Evolutionary conservation across 1,284 basidiomycete genomes (phyloP).

Genomic region (Cutaneotrichosporon sp.): DNA sequence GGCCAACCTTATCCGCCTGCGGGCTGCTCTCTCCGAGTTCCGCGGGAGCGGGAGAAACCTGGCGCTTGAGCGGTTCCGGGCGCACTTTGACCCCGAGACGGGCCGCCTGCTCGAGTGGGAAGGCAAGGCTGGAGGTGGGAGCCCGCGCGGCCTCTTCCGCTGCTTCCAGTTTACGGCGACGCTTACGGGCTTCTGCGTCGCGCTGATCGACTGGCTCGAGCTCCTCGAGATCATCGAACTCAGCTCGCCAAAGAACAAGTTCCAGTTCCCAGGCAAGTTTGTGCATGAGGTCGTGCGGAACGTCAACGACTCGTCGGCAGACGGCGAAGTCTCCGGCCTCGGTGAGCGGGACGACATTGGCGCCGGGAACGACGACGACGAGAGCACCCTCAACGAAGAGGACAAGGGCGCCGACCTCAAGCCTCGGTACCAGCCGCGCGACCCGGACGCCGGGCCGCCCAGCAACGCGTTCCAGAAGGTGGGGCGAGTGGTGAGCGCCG

Average conservation of each 20-base stretch:
- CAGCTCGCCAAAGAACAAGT: conserved; percentile 45
- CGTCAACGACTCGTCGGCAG: conserved; percentile 30
- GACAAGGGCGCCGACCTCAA: conserved; percentile 4
- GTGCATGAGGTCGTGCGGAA: conserved; percentile 49
- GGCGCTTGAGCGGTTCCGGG: conserved; percentile 59
- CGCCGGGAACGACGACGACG: background rate
- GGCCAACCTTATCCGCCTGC: conserved; percentile 52
- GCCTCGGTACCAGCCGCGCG: conserved; percentile 7
- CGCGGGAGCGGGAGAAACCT: conserved; percentile 54
- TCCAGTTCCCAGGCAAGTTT: conserved; percentile 56
- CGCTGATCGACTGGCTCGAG: conserved; percentile 46
- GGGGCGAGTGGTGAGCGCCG: conserved; percentile 26
- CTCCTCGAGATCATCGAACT: conserved; percentile 47
- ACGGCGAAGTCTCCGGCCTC: conserved; percentile 1
- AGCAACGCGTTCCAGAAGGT: conserved; percentile 41
- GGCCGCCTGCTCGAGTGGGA: background rate
- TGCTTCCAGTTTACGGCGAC: conserved; percentile 55
- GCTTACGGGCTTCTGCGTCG: conserved; percentile 45
- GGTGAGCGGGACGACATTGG: background rate
- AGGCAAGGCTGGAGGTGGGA: conserved; percentile 35
- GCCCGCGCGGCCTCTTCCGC: conserved; percentile 50
- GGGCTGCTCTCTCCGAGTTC: conserved; percentile 54
- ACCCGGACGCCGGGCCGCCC: conserved; percentile 50
- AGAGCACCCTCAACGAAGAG: background rate
- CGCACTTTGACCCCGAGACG: conserved; percentile 46